These are phyloP conservation scores for Sindora glabra DNA, from an alignment of 306 rosid species.

Conservation along the genomic window DNA sequence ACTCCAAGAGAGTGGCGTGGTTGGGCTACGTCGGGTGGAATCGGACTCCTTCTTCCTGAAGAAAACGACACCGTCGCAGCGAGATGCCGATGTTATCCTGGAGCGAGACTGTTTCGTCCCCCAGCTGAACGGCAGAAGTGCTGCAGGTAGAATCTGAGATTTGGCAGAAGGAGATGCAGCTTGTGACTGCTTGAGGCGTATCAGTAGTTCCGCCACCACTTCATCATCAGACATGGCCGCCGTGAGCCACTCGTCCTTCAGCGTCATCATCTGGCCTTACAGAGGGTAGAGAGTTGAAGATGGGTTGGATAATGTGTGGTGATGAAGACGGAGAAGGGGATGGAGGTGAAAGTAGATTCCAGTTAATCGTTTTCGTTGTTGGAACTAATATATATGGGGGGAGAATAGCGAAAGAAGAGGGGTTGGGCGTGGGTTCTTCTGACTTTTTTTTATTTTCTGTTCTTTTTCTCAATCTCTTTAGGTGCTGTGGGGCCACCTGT, in stretches of 20 bases:
- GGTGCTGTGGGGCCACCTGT: conserved; percentile 16
- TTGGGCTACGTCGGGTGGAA: conserved; percentile 80
- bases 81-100: conserved; percentile 23
- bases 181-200: conserved; percentile 56
- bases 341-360: conserved; percentile 56
- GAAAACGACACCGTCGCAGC: conserved; percentile 41
- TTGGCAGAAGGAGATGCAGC: conserved; percentile 17
- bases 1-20: conserved; percentile 96
- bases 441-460: conserved; percentile 1
- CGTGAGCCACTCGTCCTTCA: conserved; percentile 53
- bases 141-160: conserved; percentile 8
- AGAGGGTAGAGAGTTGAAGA: background rate
- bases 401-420: conserved; percentile 4
- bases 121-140: conserved; percentile 43
- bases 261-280: conserved; percentile 24
- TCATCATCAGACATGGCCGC: conserved; percentile 67
- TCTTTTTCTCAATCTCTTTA: background rate
- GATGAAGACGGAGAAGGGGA: conserved; percentile 33
- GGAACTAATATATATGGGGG: background rate
- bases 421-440: conserved; percentile 20
- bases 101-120: conserved; percentile 56
- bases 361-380: conserved; percentile 24
- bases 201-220: conserved; percentile 58
- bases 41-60: conserved; percentile 31
- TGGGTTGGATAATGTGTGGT: conserved; percentile 32